phyloP scores from a whole-genome alignment of 2,329 filamentous ascomycete genomes.

The Cercospora janseana region DNA sequence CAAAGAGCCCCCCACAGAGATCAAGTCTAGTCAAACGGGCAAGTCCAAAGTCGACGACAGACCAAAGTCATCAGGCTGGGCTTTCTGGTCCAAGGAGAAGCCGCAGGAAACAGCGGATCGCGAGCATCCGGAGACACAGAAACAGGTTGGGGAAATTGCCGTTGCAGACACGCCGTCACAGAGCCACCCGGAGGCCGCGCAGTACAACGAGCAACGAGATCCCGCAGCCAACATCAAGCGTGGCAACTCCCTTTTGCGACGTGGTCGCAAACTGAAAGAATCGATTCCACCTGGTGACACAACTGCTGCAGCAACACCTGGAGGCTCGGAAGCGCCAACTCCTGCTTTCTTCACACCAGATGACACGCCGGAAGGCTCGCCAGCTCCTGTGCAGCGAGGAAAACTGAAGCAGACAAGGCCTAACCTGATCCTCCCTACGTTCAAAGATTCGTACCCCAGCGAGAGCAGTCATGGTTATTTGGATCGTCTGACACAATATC shows the following conservation, averaged over 20 bases:
- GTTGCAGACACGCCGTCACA: constrained; percentile 53
- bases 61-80: constrained; percentile 65
- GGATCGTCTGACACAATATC: constrained; percentile 41
- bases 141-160: constrained; percentile 52
- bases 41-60: constrained; percentile 20
- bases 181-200: constrained; percentile 51
- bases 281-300: constrained; percentile 27
- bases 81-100: constrained; percentile 70
- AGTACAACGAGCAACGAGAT: constrained; percentile 44
- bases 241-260: constrained; percentile 28
- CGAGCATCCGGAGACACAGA: constrained; percentile 57
- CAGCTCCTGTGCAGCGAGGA: constrained; percentile 29
- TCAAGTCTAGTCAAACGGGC: constrained; percentile 5
- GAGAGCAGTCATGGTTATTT: constrained; percentile 47
- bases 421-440: constrained; percentile 69
- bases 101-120: constrained; percentile 44
- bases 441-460: constrained; percentile 62
- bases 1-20: constrained; percentile 12
- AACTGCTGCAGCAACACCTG: constrained; percentile 27
- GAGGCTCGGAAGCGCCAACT: constrained; percentile 24
- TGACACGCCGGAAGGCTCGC: constrained; percentile 26
- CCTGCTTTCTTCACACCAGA: constrained; percentile 31
- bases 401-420: constrained; percentile 40
- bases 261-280: constrained; percentile 26
- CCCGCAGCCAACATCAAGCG: constrained; percentile 22